Conservation (phyloP, 2,329 filamentous ascomycete species). For the Pyrenochaeta sp. region DNA sequence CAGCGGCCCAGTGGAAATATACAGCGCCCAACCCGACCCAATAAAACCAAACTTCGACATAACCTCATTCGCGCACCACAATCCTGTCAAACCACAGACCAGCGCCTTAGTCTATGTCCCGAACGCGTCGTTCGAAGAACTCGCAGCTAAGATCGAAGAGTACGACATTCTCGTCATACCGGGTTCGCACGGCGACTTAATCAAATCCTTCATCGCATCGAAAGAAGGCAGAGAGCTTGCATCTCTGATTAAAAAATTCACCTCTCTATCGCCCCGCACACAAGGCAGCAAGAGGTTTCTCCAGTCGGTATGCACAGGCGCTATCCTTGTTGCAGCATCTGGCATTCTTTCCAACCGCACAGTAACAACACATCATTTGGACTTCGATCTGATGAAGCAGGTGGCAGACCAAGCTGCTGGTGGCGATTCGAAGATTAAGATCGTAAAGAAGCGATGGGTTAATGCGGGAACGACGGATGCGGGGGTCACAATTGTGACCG, state of each 20-base stretch:
- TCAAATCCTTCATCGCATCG: conserved; percentile 27
- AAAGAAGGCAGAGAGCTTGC: conserved; percentile 21
- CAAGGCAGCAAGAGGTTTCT: conserved; percentile 33
- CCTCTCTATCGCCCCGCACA: conserved; percentile 20
- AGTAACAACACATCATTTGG: conserved; percentile 50
- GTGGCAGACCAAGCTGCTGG: conserved; percentile 31
- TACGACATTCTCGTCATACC: conserved; percentile 51
- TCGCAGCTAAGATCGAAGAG: conserved; percentile 27
- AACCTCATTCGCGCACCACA: conserved; percentile 38
- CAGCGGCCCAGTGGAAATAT: conserved; percentile 46
- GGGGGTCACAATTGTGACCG: conserved; percentile 36
- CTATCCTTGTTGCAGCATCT: conserved; percentile 45
- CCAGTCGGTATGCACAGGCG: conserved; percentile 51
- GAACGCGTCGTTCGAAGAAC: conserved; percentile 34
- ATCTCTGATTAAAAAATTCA: conserved; percentile 26
- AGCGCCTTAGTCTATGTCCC: conserved; percentile 33
- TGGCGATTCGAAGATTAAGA: conserved; percentile 22
- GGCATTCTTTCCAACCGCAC: conserved; percentile 42
- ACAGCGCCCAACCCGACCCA: conserved; percentile 39
- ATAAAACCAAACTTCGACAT: conserved; percentile 40
- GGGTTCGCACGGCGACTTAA: conserved; percentile 33
- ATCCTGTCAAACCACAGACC: conserved; percentile 27
- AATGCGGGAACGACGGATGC: conserved; percentile 33
- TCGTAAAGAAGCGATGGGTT: conserved; percentile 36
- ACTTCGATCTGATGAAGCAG: conserved; percentile 26